Conservation (phyloP, 768 basidiomycete species). For the Mycena galopus region DNA sequence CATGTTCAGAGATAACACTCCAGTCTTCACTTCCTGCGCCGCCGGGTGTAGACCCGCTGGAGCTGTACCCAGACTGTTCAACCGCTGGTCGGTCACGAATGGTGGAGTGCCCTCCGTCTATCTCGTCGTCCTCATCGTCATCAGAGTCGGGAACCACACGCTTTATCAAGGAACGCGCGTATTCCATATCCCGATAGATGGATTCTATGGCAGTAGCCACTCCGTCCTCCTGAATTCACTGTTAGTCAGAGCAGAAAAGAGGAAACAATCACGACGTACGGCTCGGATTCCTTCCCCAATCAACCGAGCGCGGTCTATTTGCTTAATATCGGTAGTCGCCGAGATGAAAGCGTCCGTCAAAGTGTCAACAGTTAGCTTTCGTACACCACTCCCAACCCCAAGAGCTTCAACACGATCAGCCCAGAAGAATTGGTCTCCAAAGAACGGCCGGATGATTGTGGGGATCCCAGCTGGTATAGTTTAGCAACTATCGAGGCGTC, state of each 20-base stretch:
- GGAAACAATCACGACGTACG: constrained; percentile 56
- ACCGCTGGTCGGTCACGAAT: constrained; percentile 49
- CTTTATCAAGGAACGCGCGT: constrained; percentile 90
- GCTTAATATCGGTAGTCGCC: constrained; percentile 91
- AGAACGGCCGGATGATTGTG: constrained; percentile 97
- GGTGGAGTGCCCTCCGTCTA: constrained; percentile 54
- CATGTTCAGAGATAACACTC: constrained; percentile 88
- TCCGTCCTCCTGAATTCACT: constrained; percentile 83
- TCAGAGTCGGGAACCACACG: constrained; percentile 51
- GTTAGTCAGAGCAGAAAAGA: constrained; percentile 12
- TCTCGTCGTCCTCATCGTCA: constrained; percentile 46
- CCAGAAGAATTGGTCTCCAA: constrained; percentile 99
- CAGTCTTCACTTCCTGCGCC: constrained; percentile 82
- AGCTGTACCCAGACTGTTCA: constrained; percentile 65
- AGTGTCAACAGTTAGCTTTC: constrained; percentile 85
- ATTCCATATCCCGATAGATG: constrained; percentile 96
- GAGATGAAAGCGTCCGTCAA: constrained; percentile 82
- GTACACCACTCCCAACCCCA: constrained; percentile 89
- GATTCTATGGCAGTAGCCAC: constrained; percentile 93
- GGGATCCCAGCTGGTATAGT: constrained; percentile 82
- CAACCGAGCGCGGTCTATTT: constrained; percentile 86
- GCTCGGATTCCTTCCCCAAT: constrained; percentile 90
- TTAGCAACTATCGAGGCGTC: constrained; percentile 2
- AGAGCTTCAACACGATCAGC: constrained; percentile 97
- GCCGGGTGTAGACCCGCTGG: constrained; percentile 62